Conservation (phyloP, 2,329 filamentous ascomycete species). For the Herpotrichia juniperi region DNA sequence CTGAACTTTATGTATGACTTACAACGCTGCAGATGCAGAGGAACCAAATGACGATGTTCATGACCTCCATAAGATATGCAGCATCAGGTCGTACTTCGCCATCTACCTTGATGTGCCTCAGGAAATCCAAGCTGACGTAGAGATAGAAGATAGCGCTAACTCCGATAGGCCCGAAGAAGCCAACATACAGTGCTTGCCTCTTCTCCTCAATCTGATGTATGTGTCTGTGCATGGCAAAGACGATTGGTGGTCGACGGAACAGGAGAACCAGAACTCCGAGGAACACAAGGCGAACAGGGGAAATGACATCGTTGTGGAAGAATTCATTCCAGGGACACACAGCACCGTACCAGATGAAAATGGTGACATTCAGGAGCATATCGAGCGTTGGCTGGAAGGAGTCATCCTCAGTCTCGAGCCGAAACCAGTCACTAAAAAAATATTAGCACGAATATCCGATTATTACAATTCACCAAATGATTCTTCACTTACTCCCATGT, state of each 20-base stretch:
- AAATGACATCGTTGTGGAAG: constrained; percentile 69
- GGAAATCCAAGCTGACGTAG: constrained; percentile 78
- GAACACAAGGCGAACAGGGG: constrained; percentile 73
- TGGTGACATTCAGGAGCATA: constrained; percentile 86
- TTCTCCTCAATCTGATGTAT: constrained; percentile 80
- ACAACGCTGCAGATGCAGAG: constrained; percentile 82
- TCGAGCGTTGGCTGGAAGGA: constrained; percentile 93
- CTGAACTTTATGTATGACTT: constrained; percentile 44
- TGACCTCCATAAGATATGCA: constrained; percentile 66
- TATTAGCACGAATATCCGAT: neutral
- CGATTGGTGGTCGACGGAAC: constrained; percentile 76
- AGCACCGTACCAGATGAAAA: constrained; percentile 92
- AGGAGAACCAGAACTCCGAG: constrained; percentile 79
- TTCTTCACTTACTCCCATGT: constrained; percentile 72
- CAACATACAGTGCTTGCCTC: constrained; percentile 81
- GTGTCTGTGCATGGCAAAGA: constrained; percentile 73
- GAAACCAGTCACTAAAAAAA: constrained; percentile 76
- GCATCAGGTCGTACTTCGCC: constrained; percentile 70
- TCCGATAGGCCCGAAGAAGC: constrained; percentile 92
- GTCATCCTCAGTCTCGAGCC: constrained; percentile 85
- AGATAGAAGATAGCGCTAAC: constrained; percentile 91
- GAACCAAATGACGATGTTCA: constrained; percentile 84
- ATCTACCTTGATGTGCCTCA: constrained; percentile 64
- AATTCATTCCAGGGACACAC: constrained; percentile 82
- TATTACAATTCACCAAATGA: neutral